Conservation (phyloP, 2,329 filamentous ascomycete species). For the Berkeleyomyces rouxiae region DNA sequence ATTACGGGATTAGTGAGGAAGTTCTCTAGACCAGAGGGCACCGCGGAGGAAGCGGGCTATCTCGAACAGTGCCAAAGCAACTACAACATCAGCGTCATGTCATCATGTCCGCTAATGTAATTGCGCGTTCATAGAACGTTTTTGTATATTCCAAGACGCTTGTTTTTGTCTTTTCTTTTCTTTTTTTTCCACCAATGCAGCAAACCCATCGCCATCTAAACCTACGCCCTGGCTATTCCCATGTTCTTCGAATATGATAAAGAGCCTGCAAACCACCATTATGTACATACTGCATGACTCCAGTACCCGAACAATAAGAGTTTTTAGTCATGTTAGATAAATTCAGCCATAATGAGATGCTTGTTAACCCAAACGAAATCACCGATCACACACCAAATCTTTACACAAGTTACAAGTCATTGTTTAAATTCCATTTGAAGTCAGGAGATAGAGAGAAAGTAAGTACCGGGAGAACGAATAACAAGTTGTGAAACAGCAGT, state of each 20-base stretch:
- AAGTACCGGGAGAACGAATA: background rate
- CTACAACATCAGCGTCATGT: slow-evolving; percentile 26
- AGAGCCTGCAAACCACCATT: background rate
- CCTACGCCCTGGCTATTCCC: background rate
- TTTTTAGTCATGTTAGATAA: no score
- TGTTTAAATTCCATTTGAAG: no score
- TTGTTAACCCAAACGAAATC: background rate
- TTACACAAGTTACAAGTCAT: no score
- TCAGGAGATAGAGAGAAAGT: background rate
- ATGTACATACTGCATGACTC: background rate
- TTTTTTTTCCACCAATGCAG: background rate
- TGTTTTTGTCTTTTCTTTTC: background rate
- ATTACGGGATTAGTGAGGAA: slow-evolving; percentile 57
- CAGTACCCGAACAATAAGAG: no score
- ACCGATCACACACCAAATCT: background rate
- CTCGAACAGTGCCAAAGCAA: slow-evolving; percentile 48
- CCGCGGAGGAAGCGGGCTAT: slow-evolving; percentile 57
- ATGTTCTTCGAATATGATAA: background rate
- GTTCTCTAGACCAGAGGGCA: slow-evolving; percentile 29
- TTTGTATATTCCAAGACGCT: background rate
- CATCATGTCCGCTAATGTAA: slow-evolving; percentile 37
- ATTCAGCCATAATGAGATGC: no score
- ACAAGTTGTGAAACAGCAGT: background rate
- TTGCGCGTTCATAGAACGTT: background rate
- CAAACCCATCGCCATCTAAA: no score